Conservation (phyloP, 257 asterid genomes). For the Nicotiana paniculata region DNA sequence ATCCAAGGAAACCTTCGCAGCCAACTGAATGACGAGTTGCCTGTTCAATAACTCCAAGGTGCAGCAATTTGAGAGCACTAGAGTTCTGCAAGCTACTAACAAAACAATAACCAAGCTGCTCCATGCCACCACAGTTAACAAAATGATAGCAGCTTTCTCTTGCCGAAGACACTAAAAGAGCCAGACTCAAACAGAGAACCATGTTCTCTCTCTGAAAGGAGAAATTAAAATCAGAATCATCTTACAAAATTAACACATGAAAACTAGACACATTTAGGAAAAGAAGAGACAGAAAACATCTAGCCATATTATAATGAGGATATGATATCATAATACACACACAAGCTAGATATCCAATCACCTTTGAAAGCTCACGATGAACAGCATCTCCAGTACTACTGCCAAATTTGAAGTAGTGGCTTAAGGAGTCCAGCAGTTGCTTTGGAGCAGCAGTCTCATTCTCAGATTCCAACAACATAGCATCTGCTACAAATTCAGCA, state of each 20-base stretch:
- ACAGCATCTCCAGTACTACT: slow-evolving; percentile 36
- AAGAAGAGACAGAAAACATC: neutral
- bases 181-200: slow-evolving; percentile 55
- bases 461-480: slow-evolving; percentile 44
- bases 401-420: slow-evolving; percentile 32
- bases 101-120: slow-evolving; percentile 71
- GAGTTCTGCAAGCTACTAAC: slow-evolving; percentile 37
- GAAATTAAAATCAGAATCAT: slow-evolving; percentile 11
- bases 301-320: neutral
- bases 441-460: slow-evolving; percentile 48
- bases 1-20: slow-evolving; percentile 84
- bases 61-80: slow-evolving; percentile 41
- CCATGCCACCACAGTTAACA: slow-evolving; percentile 80
- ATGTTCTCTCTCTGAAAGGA: slow-evolving; percentile 61
- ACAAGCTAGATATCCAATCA: slow-evolving; percentile 18
- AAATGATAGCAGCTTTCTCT: slow-evolving; percentile 76
- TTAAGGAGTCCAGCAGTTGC: slow-evolving; percentile 57
- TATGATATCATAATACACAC: slow-evolving; percentile 6
- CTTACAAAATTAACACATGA: slow-evolving; percentile 12
- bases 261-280: slow-evolving; percentile 1
- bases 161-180: slow-evolving; percentile 73
- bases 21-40: slow-evolving; percentile 84
- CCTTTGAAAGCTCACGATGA: slow-evolving; percentile 57
- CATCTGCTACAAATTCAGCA: slow-evolving; percentile 39
- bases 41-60: slow-evolving; percentile 69